Conservation (phyloP, 257 asterid species). For the Galeopsis tetrahit region DNA sequence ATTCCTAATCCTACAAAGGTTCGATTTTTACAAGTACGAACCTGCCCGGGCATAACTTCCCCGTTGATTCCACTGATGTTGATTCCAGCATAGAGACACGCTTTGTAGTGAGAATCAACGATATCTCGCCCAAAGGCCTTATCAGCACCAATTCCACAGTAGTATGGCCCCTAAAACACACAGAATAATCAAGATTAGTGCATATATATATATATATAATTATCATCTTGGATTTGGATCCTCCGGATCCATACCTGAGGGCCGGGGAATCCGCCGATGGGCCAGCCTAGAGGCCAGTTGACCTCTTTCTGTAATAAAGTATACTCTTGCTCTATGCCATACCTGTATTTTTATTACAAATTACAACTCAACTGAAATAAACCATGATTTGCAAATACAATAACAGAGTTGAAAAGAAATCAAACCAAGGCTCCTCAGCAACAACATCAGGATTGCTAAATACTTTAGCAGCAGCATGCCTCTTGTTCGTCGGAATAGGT, state of each 20-base stretch:
- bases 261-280: constrained; percentile 77
- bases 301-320: constrained; percentile 65
- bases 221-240: not conserved
- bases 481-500: constrained; percentile 66
- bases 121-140: constrained; percentile 85
- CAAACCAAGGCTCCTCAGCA: constrained; percentile 56
- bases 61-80: constrained; percentile 78
- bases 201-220: too few relatives aligned
- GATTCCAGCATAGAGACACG: constrained; percentile 82
- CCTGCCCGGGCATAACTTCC: constrained; percentile 92
- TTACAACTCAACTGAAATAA: not conserved
- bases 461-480: constrained; percentile 49
- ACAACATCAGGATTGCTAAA: constrained; percentile 51
- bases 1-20: too few relatives aligned
- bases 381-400: not conserved
- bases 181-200: not conserved
- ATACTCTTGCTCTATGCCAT: constrained; percentile 82
- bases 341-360: constrained; percentile 43
- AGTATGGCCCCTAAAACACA: constrained; percentile 71
- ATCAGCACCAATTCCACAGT: constrained; percentile 76
- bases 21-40: too few relatives aligned
- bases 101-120: constrained; percentile 77
- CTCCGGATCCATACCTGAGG: constrained; percentile 67
- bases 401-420: not conserved
- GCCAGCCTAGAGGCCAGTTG: constrained; percentile 88